Base-by-base conservation (phyloP, 192 early-diverging fungal species). In the Backusella psychrophila region DNA sequence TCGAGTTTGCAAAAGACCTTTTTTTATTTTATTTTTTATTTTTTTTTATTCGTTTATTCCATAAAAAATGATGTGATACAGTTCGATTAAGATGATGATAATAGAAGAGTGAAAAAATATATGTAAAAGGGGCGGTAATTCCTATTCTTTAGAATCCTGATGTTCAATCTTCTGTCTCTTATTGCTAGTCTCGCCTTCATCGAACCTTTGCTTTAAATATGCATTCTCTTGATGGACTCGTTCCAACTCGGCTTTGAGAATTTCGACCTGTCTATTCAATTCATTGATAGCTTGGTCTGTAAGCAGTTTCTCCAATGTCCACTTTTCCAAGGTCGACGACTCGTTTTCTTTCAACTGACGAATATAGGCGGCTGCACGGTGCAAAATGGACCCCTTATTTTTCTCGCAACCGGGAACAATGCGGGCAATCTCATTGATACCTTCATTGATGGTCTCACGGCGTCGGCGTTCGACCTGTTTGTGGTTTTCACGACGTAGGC, bases 381-480 rank as follows among this genome's bases (percentile, higher is more conserved):
- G 85, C n/a, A 97, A 80, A 73, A 97, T 92, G 31, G 88, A 86
- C 33, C 94, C 94, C 82, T 96, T 96, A 84, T 97, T 96, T 81
- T 94, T 96, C 72, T 95, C 92, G 35, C 88, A 87, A 23, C 87
- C 89, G 3, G 96, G 94, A 0, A 97, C 86, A 29, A 97, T 86
- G 72, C 90, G 87, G 12, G 96, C 93, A 39, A 99, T 81, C 41
- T 95, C 93, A 59, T 91, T 91, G 74, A 99, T 99, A 1, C 97
- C 96, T 3, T 89, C 89, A 74, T 96, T 96, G 77, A 99, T 99
- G 5, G 91, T 94, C 74, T 97, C 97, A 66, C 97, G 93, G 73
- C 97, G 92, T 39, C 95, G 87, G 71, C 94, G 87, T 80, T 99
- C 97, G 6, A 99, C 94, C 71, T 97, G 95, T 88, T 97, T 97